Conservation (phyloP, 768 basidiomycete genomes). For the Pleurotus pulmonarius region DNA sequence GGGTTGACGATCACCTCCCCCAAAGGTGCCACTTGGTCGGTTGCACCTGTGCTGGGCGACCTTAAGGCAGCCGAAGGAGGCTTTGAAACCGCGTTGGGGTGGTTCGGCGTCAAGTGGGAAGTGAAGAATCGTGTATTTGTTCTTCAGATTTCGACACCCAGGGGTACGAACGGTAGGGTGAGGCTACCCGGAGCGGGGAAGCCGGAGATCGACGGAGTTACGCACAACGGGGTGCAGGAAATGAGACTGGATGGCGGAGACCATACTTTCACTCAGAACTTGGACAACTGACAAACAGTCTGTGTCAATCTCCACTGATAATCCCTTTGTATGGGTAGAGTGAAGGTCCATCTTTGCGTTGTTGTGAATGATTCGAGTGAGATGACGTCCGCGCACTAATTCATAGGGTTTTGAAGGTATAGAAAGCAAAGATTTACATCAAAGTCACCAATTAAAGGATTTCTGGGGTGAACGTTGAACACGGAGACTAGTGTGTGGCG, state of each 20-base stretch:
- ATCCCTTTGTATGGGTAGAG: too few relatives aligned
- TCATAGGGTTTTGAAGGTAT: too few relatives aligned
- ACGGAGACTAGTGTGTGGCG: too few relatives aligned
- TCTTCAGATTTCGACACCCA: slow-evolving; percentile 20
- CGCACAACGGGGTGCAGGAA: neutral
- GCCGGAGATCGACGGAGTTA: slow-evolving; percentile 10
- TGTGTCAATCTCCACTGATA: too few relatives aligned
- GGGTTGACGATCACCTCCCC: slow-evolving; percentile 39
- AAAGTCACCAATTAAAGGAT: too few relatives aligned
- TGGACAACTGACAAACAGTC: neutral
- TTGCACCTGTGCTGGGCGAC: slow-evolving; percentile 41
- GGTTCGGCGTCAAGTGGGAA: slow-evolving; percentile 40
- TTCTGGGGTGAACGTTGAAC: too few relatives aligned
- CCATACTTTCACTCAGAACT: neutral
- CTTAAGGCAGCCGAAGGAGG: slow-evolving; percentile 39
- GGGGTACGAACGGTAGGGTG: slow-evolving; percentile 21
- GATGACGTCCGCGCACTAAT: too few relatives aligned
- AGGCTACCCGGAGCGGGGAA: slow-evolving; percentile 22
- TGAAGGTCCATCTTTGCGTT: too few relatives aligned
- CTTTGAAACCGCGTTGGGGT: slow-evolving; percentile 41
- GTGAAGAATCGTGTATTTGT: slow-evolving; percentile 13
- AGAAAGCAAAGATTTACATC: too few relatives aligned
- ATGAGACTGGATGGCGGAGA: neutral
- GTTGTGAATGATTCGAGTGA: too few relatives aligned
- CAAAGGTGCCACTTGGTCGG: slow-evolving; percentile 36